These are phyloP conservation scores for Fusarium citri DNA, from an alignment of 2,329 filamentous ascomycete genomes.

Conservation along the genomic window DNA sequence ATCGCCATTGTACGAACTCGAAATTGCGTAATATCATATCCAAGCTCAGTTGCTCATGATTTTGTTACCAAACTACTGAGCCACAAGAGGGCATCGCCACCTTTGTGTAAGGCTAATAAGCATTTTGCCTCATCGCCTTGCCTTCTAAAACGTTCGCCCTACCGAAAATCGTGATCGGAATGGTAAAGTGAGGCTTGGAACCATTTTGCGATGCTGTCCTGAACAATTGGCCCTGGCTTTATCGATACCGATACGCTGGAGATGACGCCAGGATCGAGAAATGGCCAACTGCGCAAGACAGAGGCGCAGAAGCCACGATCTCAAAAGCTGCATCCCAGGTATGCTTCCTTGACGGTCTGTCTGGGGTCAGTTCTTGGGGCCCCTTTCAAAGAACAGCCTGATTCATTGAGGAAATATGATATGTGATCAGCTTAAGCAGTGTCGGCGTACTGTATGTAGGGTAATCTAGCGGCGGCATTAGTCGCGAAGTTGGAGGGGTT, in stretches of 20 bases:
- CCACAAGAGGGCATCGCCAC: slow-evolving; percentile 5
- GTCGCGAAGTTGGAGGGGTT: slow-evolving; percentile 15
- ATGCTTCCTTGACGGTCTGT: slow-evolving; percentile 3
- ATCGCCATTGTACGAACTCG: not conserved
- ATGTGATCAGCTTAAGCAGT: slow-evolving; percentile 29
- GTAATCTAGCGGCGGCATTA: slow-evolving; percentile 22
- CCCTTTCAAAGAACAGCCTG: slow-evolving; percentile 4
- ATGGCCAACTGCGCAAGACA: slow-evolving; percentile 16
- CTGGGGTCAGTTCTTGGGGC: slow-evolving; percentile 11
- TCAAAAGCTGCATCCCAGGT: slow-evolving; percentile 16
- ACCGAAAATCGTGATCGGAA: slow-evolving; percentile 14
- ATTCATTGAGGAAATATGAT: slow-evolving; percentile 29
- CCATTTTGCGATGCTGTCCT: slow-evolving; percentile 7
- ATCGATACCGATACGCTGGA: slow-evolving; percentile 26
- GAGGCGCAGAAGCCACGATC: slow-evolving; percentile 35
- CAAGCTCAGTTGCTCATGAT: not conserved
- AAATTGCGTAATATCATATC: slow-evolving; percentile 18
- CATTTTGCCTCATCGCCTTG: slow-evolving; percentile 17
- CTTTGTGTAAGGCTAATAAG: slow-evolving; percentile 11
- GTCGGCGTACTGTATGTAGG: slow-evolving; percentile 11
- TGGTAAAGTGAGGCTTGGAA: slow-evolving; percentile 22
- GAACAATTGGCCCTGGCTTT: slow-evolving; percentile 19
- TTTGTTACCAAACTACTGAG: slow-evolving; percentile 7
- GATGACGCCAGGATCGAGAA: slow-evolving; percentile 32
- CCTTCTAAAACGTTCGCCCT: slow-evolving; percentile 24